phyloP scores from a whole-genome alignment of 2,329 filamentous ascomycete species.

The Furcasterigmium sp. region DNA sequence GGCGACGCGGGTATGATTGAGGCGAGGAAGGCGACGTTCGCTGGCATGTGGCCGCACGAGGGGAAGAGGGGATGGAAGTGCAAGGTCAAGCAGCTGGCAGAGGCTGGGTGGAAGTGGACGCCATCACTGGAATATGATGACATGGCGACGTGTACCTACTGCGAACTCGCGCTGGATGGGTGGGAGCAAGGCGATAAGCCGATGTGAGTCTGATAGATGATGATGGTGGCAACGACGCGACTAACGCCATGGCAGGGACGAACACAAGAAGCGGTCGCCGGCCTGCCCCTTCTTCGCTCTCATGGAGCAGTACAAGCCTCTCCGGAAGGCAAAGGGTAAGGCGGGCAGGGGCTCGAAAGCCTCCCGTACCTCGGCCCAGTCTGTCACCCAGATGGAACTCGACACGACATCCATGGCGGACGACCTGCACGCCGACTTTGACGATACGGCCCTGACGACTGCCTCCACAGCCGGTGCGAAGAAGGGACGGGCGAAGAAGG shows the following conservation, averaged over 20 bases:
- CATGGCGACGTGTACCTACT: conserved; percentile 88
- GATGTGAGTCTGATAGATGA: conserved; percentile 47
- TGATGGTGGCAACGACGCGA: not conserved
- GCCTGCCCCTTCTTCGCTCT: conserved; percentile 80
- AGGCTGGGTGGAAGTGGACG: conserved; percentile 91
- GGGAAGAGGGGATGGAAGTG: conserved; percentile 82
- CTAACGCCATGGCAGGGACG: conserved; percentile 52
- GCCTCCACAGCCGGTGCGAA: conserved; percentile 51
- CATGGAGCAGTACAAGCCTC: conserved; percentile 47
- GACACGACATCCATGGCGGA: conserved; percentile 39
- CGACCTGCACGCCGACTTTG: conserved; percentile 43
- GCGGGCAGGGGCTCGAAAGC: conserved; percentile 59
- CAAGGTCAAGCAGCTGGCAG: conserved; percentile 85
- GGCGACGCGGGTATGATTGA: conserved; percentile 64
- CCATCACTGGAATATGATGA: conserved; percentile 80
- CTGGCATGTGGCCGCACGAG: conserved; percentile 84
- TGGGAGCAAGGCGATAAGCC: conserved; percentile 95
- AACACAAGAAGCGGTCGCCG: conserved; percentile 75
- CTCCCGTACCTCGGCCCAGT: conserved; percentile 60
- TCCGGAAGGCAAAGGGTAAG: conserved; percentile 55
- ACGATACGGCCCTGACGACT: conserved; percentile 56
- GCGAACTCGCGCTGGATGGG: conserved; percentile 80
- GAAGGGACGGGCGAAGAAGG: conserved; percentile 50
- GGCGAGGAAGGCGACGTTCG: conserved; percentile 79
- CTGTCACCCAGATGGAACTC: conserved; percentile 43